A percentile compares a stretch with the other conserved stretches of the same genome.
These are phyloP conservation scores for Dryadomyces quercivorus DNA, from an alignment of 2,329 filamentous ascomycete genomes.

Conservation along the genomic window DNA sequence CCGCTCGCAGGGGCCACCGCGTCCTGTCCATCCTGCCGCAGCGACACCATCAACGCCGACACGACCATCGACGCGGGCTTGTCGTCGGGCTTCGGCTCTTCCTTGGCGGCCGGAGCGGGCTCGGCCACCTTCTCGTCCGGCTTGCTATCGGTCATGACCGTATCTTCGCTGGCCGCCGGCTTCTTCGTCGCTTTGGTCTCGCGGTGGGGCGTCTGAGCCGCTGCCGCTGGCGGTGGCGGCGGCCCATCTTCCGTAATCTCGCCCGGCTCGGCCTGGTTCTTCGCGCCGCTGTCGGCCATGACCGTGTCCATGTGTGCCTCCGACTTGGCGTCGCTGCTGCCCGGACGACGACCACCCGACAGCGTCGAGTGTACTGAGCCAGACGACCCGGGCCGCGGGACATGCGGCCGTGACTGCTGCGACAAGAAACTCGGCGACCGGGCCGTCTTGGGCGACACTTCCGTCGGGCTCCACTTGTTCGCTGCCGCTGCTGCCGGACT, in stretches of 20 bases:
- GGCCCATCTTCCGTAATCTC: constrained; percentile 26
- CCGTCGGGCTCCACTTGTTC: constrained; percentile 29
- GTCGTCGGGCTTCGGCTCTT: not conserved
- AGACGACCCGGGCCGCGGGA: constrained; percentile 21
- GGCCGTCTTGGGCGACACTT: constrained; percentile 37
- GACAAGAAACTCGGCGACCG: constrained; percentile 37
- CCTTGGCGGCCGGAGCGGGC: not conserved
- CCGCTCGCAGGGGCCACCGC: constrained; percentile 4
- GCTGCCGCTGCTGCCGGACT: constrained; percentile 19
- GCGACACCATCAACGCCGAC: constrained; percentile 5
- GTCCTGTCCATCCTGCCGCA: constrained; percentile 1
- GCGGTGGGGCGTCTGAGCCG: not conserved
- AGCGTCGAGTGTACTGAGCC: constrained; percentile 27
- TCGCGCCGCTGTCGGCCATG: constrained; percentile 21
- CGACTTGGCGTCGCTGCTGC: constrained; percentile 40
- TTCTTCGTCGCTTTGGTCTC: not conserved
- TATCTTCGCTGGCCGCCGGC: too few species aligned
- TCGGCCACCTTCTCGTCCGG: too few species aligned
- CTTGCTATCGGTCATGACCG: too few species aligned
- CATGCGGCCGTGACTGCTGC: constrained; percentile 22
- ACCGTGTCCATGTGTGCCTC: constrained; percentile 22
- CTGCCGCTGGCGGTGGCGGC: too few species aligned
- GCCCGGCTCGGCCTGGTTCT: constrained; percentile 33
- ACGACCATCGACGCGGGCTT: not conserved
- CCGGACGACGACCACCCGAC: constrained; percentile 32